Conservation (phyloP, 2,329 filamentous ascomycete genomes). For the Byssochlamys sp. region DNA sequence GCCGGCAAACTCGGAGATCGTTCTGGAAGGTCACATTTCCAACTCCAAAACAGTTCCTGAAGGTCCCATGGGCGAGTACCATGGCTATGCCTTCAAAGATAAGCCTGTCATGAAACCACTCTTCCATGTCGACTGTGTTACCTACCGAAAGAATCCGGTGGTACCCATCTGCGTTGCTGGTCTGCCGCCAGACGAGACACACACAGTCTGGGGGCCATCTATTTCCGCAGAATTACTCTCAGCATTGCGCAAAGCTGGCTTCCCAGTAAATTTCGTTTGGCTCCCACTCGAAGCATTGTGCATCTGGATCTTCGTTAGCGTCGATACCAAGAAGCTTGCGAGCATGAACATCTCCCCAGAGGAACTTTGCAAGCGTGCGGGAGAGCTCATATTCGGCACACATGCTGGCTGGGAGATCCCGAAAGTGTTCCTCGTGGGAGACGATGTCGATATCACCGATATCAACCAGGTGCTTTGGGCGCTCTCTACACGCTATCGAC, state of each 20-base stretch:
- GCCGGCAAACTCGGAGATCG: slow-evolving; percentile 13
- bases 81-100: slow-evolving; percentile 10
- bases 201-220: slow-evolving; percentile 12
- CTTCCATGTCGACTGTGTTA: slow-evolving; percentile 12
- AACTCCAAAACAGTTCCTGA: slow-evolving; percentile 10
- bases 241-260: slow-evolving; percentile 9
- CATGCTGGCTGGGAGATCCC: slow-evolving; percentile 14
- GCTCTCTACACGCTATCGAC: slow-evolving; percentile 2
- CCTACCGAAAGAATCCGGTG: slow-evolving; percentile 11
- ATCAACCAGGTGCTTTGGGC: slow-evolving; percentile 12
- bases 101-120: slow-evolving; percentile 7
- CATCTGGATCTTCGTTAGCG: slow-evolving; percentile 10
- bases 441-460: slow-evolving; percentile 12
- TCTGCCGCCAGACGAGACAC: slow-evolving; percentile 11
- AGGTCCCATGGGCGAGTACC: slow-evolving; percentile 15
- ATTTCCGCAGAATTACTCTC: slow-evolving; percentile 11
- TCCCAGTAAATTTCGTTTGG: slow-evolving; percentile 11
- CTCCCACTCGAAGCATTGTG: slow-evolving; percentile 12
- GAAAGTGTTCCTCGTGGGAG: slow-evolving; percentile 12
- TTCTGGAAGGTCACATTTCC: slow-evolving; percentile 12
- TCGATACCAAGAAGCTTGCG: slow-evolving; percentile 8
- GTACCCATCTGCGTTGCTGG: slow-evolving; percentile 10
- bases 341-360: slow-evolving; percentile 8
- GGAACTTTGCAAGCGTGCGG: slow-evolving; percentile 8
- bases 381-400: slow-evolving; percentile 11